A percentile compares a stretch with the other conserved stretches of the same genome.
These are phyloP conservation scores for Boletus sp. DNA, from an alignment of 768 basidiomycete species.

Conservation along the genomic window DNA sequence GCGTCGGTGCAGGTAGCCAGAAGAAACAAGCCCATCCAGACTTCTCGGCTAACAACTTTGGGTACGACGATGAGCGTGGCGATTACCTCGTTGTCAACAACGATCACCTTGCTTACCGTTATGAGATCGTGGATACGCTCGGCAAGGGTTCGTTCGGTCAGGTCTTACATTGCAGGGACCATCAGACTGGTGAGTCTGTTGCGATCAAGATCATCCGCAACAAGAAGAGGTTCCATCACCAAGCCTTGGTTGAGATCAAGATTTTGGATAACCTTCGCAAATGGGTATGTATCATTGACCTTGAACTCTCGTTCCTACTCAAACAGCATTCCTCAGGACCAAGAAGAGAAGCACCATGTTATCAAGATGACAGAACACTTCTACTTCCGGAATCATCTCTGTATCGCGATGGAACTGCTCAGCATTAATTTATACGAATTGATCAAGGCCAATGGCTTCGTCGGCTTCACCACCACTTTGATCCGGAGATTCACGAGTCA, in stretches of 20 bases:
- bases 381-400: constrained; percentile 95
- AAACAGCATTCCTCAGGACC: constrained; percentile 61
- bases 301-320: background rate
- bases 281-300: constrained; percentile 69
- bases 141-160: constrained; percentile 99
- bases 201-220: constrained; percentile 99
- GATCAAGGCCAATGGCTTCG: constrained; percentile 98
- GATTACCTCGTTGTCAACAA: constrained; percentile 89
- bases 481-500: constrained; percentile 96
- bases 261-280: constrained; percentile 93
- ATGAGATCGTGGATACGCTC: constrained; percentile 87
- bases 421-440: constrained; percentile 99
- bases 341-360: constrained; percentile 95
- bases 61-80: constrained; percentile 97
- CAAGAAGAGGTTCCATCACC: constrained; percentile 98
- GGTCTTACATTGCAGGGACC: constrained; percentile 93
- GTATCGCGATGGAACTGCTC: constrained; percentile 96
- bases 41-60: constrained; percentile 78
- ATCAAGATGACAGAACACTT: constrained; percentile 99
- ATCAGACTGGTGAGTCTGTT: constrained; percentile 92
- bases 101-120: constrained; percentile 97
- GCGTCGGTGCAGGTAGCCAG: constrained; percentile 70
- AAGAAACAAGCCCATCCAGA: constrained; percentile 82
- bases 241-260: constrained; percentile 98
- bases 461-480: constrained; percentile 93